Base-by-base conservation (phyloP, 108 stramenopile species). In the Nitzschia putrida region DNA sequence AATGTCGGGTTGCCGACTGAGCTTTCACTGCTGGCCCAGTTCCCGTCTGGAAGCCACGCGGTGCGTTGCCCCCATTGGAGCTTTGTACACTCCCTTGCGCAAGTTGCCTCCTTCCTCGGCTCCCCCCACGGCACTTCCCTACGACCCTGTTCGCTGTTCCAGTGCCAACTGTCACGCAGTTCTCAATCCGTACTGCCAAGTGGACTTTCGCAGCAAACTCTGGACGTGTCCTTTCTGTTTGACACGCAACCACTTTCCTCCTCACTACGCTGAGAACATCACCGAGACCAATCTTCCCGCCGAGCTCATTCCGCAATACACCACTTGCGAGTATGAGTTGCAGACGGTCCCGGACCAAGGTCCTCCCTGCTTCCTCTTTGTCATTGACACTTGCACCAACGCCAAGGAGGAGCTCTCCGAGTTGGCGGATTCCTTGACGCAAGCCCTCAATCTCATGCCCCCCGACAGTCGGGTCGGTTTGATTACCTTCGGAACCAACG, bases 221-320 rank as follows among this genome's bases (percentile, higher is more conserved):
- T 99, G 99, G 99, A 88, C 86, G 10, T 99, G 99, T 81, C 96
- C 97, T 13, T 99, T 99, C 78, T 99, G 99, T 73, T 70, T 95
- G 63, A 84, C 79, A n/a, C 84, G 98, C 59, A 99, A 99, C 84
- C 96, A 96, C 68, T 99, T 99, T 69, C 99, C 99, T 12, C 96
- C 97, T 23, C 98, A 99, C 77, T 99, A 99, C 66, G 97, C 98
- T 2, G 97, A 98, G 59, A 97, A 98, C 80, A 99, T 99, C 57
- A 87, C 95, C 51, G 97, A 99, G 79, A 83, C 82, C 21, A 98
- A 97, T 74, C 85, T 99, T 29, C 99, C 99, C 8, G 97, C 97
- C 37, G 99, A 99, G 78, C 88, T 99, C 18, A 98, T 99, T 71
- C 96, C 97, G 5, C 97, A 99, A 79, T 99, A 92, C 80, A 94